Percentiles rank a stretch among this genome's conserved stretches.
These are phyloP conservation scores for Thielaviopsis ethacetica DNA, from an alignment of 2,329 filamentous ascomycete species.

Conservation along the genomic window DNA sequence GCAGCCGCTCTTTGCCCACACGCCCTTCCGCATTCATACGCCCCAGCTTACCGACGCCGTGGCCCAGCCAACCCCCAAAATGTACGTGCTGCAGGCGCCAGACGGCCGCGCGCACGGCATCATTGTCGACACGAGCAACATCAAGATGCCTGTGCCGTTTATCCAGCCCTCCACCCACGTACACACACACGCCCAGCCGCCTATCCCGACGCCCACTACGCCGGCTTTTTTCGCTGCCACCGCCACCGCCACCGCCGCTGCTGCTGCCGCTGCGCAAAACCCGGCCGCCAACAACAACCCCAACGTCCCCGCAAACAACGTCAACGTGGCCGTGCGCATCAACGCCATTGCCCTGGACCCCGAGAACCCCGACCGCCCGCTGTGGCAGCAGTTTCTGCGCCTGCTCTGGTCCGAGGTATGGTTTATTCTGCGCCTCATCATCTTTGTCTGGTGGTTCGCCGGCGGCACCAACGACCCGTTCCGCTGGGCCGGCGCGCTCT, in stretches of 20 bases:
- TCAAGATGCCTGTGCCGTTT: not conserved
- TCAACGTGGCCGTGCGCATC: not conserved
- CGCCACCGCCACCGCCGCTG: too few relatives aligned
- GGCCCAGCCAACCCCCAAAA: not conserved
- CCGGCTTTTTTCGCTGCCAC: not conserved
- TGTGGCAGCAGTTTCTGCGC: slow-evolving; percentile 21
- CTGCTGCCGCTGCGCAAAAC: not conserved
- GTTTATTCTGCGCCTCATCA: slow-evolving; percentile 38
- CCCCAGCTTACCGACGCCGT: not conserved
- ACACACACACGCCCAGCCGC: not conserved
- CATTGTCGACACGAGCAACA: slow-evolving; percentile 3
- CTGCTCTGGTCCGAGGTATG: slow-evolving; percentile 44
- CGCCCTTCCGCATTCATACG: slow-evolving; percentile 5
- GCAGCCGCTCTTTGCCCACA: slow-evolving; percentile 1
- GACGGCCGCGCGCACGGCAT: slow-evolving; percentile 6
- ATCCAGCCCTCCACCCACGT: not conserved
- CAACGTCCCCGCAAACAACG: not conserved
- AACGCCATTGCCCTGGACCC: not conserved
- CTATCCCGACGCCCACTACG: not conserved
- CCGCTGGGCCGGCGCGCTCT: slow-evolving; percentile 38
- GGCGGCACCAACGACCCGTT: slow-evolving; percentile 40
- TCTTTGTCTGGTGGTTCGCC: slow-evolving; percentile 52
- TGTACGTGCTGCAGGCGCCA: slow-evolving; percentile 5
- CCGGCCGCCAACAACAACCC: not conserved
- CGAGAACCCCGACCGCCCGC: slow-evolving; percentile 2